Percentiles rank a stretch among this genome's conserved stretches.
Evolutionary conservation across 441 rosid genomes (phyloP).

Genomic region (Kokia cookei): DNA sequence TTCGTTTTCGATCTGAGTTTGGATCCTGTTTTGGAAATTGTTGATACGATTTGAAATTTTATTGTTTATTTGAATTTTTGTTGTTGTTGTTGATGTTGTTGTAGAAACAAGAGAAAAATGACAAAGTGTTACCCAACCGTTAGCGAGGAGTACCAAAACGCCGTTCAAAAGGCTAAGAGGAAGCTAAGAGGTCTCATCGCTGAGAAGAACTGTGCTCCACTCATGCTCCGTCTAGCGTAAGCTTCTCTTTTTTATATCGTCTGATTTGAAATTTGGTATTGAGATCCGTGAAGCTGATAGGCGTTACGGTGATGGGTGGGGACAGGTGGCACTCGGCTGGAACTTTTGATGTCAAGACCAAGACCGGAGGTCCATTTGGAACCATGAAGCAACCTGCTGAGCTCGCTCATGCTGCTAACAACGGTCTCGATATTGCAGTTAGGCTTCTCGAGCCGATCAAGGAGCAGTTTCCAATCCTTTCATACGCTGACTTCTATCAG

Average conservation of each 20-base stretch:
- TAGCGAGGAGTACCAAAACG: conserved; percentile 69
- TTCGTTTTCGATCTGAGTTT: not conserved
- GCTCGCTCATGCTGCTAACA: conserved; percentile 78
- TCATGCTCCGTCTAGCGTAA: conserved; percentile 93
- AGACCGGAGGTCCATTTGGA: conserved; percentile 91
- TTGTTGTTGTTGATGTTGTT: not conserved
- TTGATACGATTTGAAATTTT: not conserved
- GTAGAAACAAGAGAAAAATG: conserved; percentile 1
- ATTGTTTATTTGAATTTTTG: not conserved
- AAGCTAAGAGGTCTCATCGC: conserved; percentile 84
- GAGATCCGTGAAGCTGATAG: not conserved
- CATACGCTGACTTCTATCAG: conserved; percentile 79
- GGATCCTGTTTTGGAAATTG: not conserved
- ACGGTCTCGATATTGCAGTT: conserved; percentile 72
- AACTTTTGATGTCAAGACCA: conserved; percentile 66
- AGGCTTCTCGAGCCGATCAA: conserved; percentile 76
- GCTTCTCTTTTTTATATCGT: not conserved
- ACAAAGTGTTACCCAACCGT: conserved; percentile 48
- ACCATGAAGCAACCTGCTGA: conserved; percentile 68
- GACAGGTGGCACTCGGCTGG: conserved; percentile 98
- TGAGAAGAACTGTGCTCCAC: conserved; percentile 88
- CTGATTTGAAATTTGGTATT: not conserved
- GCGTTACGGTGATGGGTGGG: not conserved
- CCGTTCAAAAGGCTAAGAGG: conserved; percentile 68
- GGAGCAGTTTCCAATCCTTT: conserved; percentile 63